These are phyloP conservation scores for Stephanocyclus meneghinianus DNA, from an alignment of 352 stramenopile genomes.

Conservation along the genomic window DNA sequence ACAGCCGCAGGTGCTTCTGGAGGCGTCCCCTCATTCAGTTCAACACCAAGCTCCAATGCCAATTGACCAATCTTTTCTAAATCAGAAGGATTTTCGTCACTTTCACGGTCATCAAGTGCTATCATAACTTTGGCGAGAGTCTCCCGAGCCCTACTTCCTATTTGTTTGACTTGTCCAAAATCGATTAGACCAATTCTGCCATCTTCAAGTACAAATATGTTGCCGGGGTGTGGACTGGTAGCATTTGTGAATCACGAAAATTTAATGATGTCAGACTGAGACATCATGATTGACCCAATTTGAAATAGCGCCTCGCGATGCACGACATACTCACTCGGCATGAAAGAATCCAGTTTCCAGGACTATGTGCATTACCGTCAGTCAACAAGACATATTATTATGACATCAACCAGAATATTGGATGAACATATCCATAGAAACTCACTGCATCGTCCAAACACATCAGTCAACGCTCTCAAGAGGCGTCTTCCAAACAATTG, in stretches of 20 bases:
- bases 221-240: slow-evolving; percentile 74
- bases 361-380: slow-evolving; percentile 27
- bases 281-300: not conserved
- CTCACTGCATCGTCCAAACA: slow-evolving; percentile 79
- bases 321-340: slow-evolving; percentile 42
- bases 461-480: slow-evolving; percentile 79
- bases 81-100: slow-evolving; percentile 69
- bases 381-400: not conserved
- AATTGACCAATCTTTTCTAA: slow-evolving; percentile 76
- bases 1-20: slow-evolving; percentile 83
- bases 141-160: slow-evolving; percentile 70
- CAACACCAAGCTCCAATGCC: slow-evolving; percentile 83
- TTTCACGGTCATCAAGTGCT: slow-evolving; percentile 74
- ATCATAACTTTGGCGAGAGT: slow-evolving; percentile 83
- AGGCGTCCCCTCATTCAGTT: slow-evolving; percentile 78
- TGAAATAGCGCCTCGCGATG: not conserved
- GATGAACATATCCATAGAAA: not conserved
- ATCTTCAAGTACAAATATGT: slow-evolving; percentile 86
- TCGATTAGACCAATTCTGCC: slow-evolving; percentile 85
- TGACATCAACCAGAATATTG: not conserved
- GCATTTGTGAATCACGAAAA: not conserved
- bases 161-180: slow-evolving; percentile 87
- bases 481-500: slow-evolving; percentile 83
- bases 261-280: not conserved
- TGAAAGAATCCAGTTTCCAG: slow-evolving; percentile 86